These are phyloP conservation scores for Macrolepiota dolichaula DNA, from an alignment of 768 basidiomycete genomes.

Conservation along the genomic window DNA sequence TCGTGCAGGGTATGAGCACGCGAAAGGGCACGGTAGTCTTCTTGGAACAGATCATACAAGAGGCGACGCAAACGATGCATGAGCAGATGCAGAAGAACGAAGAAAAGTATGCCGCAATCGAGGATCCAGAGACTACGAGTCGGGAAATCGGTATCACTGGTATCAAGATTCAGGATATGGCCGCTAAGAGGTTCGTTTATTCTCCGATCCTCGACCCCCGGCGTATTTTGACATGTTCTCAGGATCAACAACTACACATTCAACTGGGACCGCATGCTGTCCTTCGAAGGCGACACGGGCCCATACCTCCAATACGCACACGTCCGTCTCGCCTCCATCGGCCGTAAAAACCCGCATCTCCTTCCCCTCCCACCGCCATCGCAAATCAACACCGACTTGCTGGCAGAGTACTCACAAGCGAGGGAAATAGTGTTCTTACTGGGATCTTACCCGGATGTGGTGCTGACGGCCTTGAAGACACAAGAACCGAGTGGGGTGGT, in stretches of 20 bases:
- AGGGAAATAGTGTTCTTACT: conserved; percentile 83
- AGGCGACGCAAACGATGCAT: conserved; percentile 88
- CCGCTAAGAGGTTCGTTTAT: conserved; percentile 73
- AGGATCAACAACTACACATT: conserved; percentile 97
- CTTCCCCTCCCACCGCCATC: conserved; percentile 68
- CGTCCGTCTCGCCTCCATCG: conserved; percentile 84
- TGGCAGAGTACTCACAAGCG: conserved; percentile 64
- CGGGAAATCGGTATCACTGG: conserved; percentile 90
- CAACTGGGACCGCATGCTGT: conserved; percentile 89
- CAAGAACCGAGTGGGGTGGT: conserved; percentile 91
- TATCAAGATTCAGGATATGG: conserved; percentile 98
- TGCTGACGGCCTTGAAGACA: conserved; percentile 78
- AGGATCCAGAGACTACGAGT: conserved; percentile 78
- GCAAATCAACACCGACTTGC: conserved; percentile 61
- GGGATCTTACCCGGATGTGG: conserved; percentile 87
- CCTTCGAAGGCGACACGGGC: conserved; percentile 93
- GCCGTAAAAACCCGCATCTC: conserved; percentile 88
- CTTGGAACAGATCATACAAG: conserved; percentile 88
- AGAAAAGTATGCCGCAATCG: conserved; percentile 85
- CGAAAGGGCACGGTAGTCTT: conserved; percentile 93
- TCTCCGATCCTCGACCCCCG: neutral
- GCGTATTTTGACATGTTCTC: neutral
- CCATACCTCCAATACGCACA: conserved; percentile 98
- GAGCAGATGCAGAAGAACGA: conserved; percentile 74
- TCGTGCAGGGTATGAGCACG: conserved; percentile 90